Evolutionary conservation across 768 basidiomycete genomes (phyloP), one percentile per base, ranked within the genome.

Genomic region (Myochromella boudieri): DNA sequence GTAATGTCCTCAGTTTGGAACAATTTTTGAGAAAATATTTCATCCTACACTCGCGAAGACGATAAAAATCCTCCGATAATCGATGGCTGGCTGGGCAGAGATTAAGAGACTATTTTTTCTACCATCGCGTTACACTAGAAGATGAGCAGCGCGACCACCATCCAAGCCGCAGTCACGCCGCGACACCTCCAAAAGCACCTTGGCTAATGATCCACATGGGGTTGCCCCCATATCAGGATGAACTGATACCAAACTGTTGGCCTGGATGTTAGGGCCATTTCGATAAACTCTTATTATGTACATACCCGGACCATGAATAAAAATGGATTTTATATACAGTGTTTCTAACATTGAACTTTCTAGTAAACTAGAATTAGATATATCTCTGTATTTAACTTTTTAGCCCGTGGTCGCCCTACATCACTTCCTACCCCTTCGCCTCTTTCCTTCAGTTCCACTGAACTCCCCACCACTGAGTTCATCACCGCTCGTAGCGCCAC

Each of bases 391-490:
- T 44, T 37, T n/a, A 38, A n/a, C 43, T 55, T 51, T 50, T n/a
- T n/a, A n/a, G n/a, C n/a, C n/a, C n/a, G n/a, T n/a, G n/a, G n/a
- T n/a, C n/a, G n/a, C n/a, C n/a, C n/a, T n/a, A 17, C 8, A 11
- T 33, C 63, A 77, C 61, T 75, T 77, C 60, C 60, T 73, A n/a
- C 67, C 69, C 61, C 70, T 72, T 61, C 72, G 78, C 68, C 72
- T 81, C 69, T 68, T 86, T 26, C 74, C 71, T 63, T 88, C 87
- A 18, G 77, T 61, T 2, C 80, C 80, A 45, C 84, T 87, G 14
- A 74, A 68, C 63, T 90, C 87, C 3, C 69, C 78, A 15, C 77
- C 81, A 47, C 86, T 88, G 24, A 78, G 57, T 45, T 87, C 86
- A 37, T 84, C 87, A 17, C 79, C 87, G 47, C 81, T 82, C 17